Percentiles rank a stretch among this genome's conserved stretches.
Conservation (phyloP, 108 stramenopile species). For the Schizochytrium sp. region DNA sequence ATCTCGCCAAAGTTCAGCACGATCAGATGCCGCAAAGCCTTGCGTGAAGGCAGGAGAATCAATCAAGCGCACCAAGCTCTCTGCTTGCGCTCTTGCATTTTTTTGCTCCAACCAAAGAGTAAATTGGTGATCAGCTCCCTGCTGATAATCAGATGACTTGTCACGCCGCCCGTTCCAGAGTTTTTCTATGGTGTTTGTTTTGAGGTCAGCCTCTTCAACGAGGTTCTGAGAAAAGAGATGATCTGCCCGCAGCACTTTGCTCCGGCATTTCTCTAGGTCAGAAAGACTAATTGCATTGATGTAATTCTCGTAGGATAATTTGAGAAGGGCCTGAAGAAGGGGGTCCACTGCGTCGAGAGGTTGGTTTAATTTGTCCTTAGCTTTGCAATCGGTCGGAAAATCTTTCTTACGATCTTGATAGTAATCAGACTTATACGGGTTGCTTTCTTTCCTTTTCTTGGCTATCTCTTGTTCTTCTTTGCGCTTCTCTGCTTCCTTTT, state of each 20-base stretch:
- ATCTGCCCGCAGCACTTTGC: neutral
- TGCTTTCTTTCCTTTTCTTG: slow-evolving; percentile 26
- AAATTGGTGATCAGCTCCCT: slow-evolving; percentile 60
- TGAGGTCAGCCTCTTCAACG: neutral
- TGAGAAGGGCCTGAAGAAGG: neutral
- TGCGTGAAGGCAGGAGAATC: neutral
- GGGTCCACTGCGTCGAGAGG: neutral
- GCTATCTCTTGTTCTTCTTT: neutral
- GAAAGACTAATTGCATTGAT: neutral
- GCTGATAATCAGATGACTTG: neutral
- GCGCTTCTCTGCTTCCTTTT: neutral
- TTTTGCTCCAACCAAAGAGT: slow-evolving; percentile 40
- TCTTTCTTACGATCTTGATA: neutral
- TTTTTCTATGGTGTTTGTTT: too few relatives aligned
- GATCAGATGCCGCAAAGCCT: neutral
- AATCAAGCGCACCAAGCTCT: neutral
- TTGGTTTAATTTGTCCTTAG: too few relatives aligned
- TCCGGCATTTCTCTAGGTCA: neutral
- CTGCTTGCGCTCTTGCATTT: slow-evolving; percentile 7
- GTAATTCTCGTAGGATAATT: neutral
- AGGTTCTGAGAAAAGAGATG: slow-evolving; percentile 4
- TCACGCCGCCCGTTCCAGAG: neutral
- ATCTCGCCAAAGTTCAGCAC: slow-evolving; percentile 34
- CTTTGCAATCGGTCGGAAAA: too few relatives aligned
- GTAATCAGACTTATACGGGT: neutral